A percentile compares a stretch with the other conserved stretches of the same genome.
phyloP scores from a whole-genome alignment of 768 basidiomycete genomes.

The Kwoniella pini region DNA sequence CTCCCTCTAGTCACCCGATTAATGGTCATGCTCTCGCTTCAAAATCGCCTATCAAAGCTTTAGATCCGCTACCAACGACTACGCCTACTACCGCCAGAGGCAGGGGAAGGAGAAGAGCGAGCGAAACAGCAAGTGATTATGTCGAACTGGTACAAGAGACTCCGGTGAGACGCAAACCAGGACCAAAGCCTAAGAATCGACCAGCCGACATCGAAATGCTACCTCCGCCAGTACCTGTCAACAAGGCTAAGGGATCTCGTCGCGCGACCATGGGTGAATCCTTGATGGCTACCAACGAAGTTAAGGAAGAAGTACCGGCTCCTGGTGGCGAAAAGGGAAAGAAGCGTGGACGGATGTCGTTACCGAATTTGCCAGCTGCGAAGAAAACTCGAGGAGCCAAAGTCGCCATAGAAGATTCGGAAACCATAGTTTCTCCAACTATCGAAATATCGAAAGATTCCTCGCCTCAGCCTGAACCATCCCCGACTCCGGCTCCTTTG shows the following conservation, averaged over 20 bases:
- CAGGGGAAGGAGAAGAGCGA: slow-evolving; percentile 22
- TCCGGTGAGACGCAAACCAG: not conserved
- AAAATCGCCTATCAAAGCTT: slow-evolving; percentile 24
- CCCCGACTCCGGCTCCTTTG: slow-evolving; percentile 22
- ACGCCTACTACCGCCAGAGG: not conserved
- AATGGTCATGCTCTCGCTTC: not conserved
- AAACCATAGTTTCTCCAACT: slow-evolving; percentile 20
- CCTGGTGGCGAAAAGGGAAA: slow-evolving; percentile 25
- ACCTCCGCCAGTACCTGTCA: slow-evolving; percentile 19
- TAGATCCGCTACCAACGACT: not conserved
- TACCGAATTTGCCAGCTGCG: slow-evolving; percentile 15
- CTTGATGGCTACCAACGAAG: not conserved
- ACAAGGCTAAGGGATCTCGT: slow-evolving; percentile 3
- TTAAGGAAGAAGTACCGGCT: slow-evolving; percentile 6
- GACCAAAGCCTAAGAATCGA: not conserved
- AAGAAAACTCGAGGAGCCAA: slow-evolving; percentile 21
- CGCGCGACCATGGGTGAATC: slow-evolving; percentile 14
- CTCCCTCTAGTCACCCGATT: not conserved
- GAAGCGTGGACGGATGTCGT: slow-evolving; percentile 24
- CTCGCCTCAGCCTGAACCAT: slow-evolving; percentile 16
- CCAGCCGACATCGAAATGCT: slow-evolving; percentile 1
- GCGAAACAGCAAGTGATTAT: not conserved
- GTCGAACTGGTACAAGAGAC: not conserved
- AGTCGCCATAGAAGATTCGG: not conserved
- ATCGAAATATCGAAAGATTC: slow-evolving; percentile 15